A percentile compares a stretch with the other conserved stretches of the same genome.
Conservation (phyloP, 1,284 basidiomycete species). For the Ustilago tritici region DNA sequence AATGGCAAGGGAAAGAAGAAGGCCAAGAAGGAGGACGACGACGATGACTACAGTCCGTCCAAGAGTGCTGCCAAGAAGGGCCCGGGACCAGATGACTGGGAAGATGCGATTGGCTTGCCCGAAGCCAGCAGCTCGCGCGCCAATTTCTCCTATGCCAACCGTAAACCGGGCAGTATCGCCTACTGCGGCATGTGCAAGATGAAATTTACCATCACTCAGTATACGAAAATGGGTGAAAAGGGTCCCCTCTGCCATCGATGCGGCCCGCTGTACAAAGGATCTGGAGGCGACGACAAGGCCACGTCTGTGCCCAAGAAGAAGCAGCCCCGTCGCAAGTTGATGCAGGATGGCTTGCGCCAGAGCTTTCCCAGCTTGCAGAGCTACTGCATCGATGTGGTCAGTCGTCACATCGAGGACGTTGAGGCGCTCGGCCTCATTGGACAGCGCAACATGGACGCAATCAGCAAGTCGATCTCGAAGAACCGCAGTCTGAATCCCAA, state of each 20-base stretch:
- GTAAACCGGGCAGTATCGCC: constrained; percentile 80
- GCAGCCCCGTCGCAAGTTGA: constrained; percentile 35
- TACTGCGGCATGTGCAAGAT: constrained; percentile 84
- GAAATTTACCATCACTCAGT: constrained; percentile 84
- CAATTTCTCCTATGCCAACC: constrained; percentile 45
- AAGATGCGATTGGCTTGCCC: constrained; percentile 54
- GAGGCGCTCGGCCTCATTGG: constrained; percentile 91
- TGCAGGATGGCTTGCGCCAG: constrained; percentile 34
- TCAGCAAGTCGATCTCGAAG: constrained; percentile 78
- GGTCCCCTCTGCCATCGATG: constrained; percentile 57
- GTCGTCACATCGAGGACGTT: constrained; percentile 86
- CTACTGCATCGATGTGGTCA: constrained; percentile 87
- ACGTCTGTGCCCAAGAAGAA: constrained; percentile 42
- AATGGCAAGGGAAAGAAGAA: constrained; percentile 71
- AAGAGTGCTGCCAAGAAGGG: constrained; percentile 72
- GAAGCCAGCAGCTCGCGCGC: constrained; percentile 73
- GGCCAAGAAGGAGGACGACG: constrained; percentile 29
- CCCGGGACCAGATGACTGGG: constrained; percentile 75
- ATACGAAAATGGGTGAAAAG: constrained; percentile 69
- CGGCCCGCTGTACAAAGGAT: constrained; percentile 42
- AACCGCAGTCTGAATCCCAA: constrained; percentile 82
- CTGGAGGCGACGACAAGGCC: constrained; percentile 29
- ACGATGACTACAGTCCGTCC: constrained; percentile 71
- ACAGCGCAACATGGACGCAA: constrained; percentile 65
- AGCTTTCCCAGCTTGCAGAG: constrained; percentile 78